Conservation (phyloP, 106 monocot species). For the Acorus gramineus region DNA sequence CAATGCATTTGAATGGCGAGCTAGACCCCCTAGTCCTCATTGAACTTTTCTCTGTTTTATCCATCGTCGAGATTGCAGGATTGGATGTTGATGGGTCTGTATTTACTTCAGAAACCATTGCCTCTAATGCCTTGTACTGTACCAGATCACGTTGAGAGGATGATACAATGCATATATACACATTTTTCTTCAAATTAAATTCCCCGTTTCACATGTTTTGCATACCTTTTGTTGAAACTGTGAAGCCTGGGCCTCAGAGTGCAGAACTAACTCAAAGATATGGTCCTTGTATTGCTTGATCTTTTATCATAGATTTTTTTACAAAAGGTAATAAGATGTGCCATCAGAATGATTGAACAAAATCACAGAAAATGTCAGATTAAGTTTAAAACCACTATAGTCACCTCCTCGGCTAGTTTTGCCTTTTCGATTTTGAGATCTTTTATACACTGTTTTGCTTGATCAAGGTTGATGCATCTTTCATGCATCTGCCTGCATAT, state of each 20-base stretch:
- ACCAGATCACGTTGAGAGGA: neutral
- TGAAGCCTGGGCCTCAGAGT: constrained; percentile 73
- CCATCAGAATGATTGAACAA: neutral
- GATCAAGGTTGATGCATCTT: constrained; percentile 23
- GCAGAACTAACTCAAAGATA: constrained; percentile 57
- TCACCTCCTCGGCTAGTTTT: constrained; percentile 43
- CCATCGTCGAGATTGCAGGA: neutral
- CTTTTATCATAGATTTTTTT: constrained; percentile 13
- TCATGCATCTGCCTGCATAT: constrained; percentile 24
- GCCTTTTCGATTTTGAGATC: constrained; percentile 45
- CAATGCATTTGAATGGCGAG: constrained; percentile 78
- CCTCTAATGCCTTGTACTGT: constrained; percentile 62
- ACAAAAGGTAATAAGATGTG: neutral
- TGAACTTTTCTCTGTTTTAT: constrained; percentile 34
- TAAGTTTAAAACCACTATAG: no score
- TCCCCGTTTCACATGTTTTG: neutral
- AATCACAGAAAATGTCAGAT: no score
- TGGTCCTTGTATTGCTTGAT: constrained; percentile 48
- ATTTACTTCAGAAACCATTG: constrained; percentile 36
- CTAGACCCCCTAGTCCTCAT: constrained; percentile 40
- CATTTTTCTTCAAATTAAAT: neutral
- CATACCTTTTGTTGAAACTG: constrained; percentile 59
- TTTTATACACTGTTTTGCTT: constrained; percentile 41
- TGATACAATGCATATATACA: neutral
- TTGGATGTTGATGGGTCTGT: constrained; percentile 8